Conservation (phyloP, 2,329 filamentous ascomycete species). For the Daldinia sp. region DNA sequence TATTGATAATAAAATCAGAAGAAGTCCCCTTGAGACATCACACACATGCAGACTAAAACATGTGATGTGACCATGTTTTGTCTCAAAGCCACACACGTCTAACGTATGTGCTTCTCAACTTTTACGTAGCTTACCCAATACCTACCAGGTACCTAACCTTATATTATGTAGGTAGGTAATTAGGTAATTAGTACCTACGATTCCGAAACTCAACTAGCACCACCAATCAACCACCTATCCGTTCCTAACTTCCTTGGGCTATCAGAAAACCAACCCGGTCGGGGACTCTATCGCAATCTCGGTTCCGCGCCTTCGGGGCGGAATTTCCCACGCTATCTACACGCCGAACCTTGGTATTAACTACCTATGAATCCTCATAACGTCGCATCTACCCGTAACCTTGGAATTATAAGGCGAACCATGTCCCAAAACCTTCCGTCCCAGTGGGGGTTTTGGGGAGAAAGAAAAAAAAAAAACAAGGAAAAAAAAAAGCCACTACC, state of each 20-base stretch:
- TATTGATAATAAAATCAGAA: neutral
- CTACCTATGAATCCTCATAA: neutral
- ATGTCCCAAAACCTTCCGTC: neutral
- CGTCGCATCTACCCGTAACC: neutral
- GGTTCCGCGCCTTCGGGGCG: conserved; percentile 20
- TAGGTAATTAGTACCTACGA: no score
- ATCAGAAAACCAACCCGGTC: neutral
- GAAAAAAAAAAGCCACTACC: neutral
- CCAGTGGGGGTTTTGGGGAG: neutral
- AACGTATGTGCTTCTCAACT: neutral
- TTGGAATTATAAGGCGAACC: neutral
- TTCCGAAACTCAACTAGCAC: no score
- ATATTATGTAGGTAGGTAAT: neutral
- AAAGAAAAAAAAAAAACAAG: neutral
- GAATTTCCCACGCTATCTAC: neutral
- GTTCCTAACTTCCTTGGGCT: neutral
- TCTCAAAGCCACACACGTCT: neutral
- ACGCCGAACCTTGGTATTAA: neutral
- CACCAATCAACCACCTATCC: no score
- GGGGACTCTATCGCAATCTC: conserved; percentile 9
- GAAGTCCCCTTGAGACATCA: neutral
- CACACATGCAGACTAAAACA: neutral
- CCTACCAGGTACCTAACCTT: no score
- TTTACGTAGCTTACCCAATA: no score
- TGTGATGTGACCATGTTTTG: neutral